phyloP scores from a whole-genome alignment of 768 basidiomycete species.

The Lanmaoa rubissima region DNA sequence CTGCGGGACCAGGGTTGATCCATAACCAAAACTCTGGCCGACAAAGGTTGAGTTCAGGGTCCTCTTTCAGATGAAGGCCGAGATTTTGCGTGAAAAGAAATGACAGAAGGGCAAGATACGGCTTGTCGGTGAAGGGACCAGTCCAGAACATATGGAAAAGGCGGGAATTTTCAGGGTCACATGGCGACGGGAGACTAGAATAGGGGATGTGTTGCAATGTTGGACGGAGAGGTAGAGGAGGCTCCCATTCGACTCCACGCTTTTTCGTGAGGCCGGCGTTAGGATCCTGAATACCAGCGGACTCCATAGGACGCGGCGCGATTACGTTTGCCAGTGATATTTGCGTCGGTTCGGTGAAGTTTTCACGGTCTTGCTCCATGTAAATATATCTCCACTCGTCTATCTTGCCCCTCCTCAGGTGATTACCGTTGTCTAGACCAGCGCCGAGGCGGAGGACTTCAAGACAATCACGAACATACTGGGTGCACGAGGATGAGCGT shows the following conservation, averaged over 20 bases:
- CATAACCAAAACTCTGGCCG: conserved; percentile 95
- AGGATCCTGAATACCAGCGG: conserved; percentile 40
- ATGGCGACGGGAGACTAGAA: conserved; percentile 56
- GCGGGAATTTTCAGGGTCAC: conserved; percentile 82
- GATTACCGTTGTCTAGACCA: conserved; percentile 79
- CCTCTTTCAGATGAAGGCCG: conserved; percentile 67
- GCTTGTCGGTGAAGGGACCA: conserved; percentile 97
- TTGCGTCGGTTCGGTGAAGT: conserved; percentile 36
- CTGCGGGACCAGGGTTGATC: conserved; percentile 98
- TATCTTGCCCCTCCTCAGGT: conserved; percentile 69
- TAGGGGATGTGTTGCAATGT: conserved; percentile 55
- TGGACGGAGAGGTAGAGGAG: conserved; percentile 43
- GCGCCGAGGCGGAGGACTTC: conserved; percentile 91
- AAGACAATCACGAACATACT: conserved; percentile 98
- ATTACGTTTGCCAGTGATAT: conserved; percentile 34
- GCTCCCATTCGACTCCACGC: conserved; percentile 62
- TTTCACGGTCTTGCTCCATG: conserved; percentile 54
- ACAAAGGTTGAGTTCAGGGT: conserved; percentile 48
- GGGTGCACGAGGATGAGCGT: conserved; percentile 12
- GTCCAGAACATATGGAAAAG: conserved; percentile 99
- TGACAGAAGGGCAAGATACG: conserved; percentile 90
- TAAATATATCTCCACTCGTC: conserved; percentile 90
- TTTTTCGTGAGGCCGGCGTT: conserved; percentile 58
- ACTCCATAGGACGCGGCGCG: conserved; percentile 28
- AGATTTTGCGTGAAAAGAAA: conserved; percentile 96